Evolutionary conservation across 768 basidiomycete species (phyloP), one percentile per base, ranked within the genome.

Genomic region (Lactifluus pinguis): DNA sequence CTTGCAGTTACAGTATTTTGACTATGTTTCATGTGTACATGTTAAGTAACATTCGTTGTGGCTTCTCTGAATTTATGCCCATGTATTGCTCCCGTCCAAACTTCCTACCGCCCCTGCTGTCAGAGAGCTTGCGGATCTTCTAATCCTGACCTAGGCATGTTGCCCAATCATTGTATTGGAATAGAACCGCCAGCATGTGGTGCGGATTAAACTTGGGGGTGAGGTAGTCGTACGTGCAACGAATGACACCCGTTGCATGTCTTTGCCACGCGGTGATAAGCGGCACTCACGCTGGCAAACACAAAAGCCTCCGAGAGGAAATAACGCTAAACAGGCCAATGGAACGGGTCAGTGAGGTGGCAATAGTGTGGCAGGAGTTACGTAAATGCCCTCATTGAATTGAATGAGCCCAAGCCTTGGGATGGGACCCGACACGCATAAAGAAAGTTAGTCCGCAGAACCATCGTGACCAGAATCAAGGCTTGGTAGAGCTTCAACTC

Each of bases 381-480:
- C 76, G 57, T 84, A 83, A 30, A 80, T 78, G 66, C 25, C 25
- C 25, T 25, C 25, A 25, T 83, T 85, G 82, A 38, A 25, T 83
- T 85, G 82, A 38, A 58, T 57, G 53, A 45, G 6, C 38, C 9
- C 38, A 38, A 32, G 39, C 36, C 59, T 44, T 44, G 44, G 19
- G 44, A 34, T 19, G 54, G 25, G 30, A 72, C 76, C 57, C 60
- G 11, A 38, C 8, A 80, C 82, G 65, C 83, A 34, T 34, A 74
- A 57, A 85, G 59, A 83, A 83, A 17, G 76, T 25, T 25, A 25
- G 25, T 25, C 2, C 25, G 25, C 25, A 25, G 25, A 25, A 25
- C 25, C 25, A 34, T 34, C 25, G 25, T 34, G 32, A 34, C 5
- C 32, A 4, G 32, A 34, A 34, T 34, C 32, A 34, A 34, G 32